Percentiles rank a stretch among this genome's conserved stretches.
Evolutionary conservation across 2,329 filamentous ascomycete species (phyloP).

Genomic region (Cylindrodendrum hubeiense): DNA sequence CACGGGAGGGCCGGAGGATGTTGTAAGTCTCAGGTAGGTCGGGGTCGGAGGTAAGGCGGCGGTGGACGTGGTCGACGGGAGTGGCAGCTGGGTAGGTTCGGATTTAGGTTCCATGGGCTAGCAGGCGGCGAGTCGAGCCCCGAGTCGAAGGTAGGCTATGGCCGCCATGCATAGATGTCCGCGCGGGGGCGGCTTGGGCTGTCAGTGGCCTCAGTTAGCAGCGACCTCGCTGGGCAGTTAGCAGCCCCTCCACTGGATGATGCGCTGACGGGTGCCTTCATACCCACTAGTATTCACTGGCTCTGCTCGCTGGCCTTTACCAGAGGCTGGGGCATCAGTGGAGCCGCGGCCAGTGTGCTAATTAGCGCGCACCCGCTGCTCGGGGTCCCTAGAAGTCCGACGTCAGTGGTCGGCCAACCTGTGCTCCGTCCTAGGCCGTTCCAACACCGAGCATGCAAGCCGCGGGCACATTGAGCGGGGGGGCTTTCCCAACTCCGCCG

Average conservation of each 20-base stretch:
- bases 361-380: conserved; percentile 5
- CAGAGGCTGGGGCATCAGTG: conserved; percentile 3
- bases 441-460: background rate
- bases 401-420: conserved; percentile 10
- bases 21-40: conserved; percentile 24
- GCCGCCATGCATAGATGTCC: background rate
- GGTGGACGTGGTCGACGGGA: conserved; percentile 1
- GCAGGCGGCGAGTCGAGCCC: background rate
- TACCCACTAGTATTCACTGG: conserved; percentile 34
- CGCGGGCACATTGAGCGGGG: conserved; percentile 19
- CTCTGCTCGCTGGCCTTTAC: conserved; percentile 2
- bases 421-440: background rate
- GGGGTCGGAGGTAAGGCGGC: conserved; percentile 19
- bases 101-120: background rate
- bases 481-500: background rate
- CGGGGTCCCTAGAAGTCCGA: background rate
- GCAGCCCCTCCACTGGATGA: conserved; percentile 6
- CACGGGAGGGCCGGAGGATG: conserved; percentile 27
- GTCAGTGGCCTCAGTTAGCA: background rate
- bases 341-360: conserved; percentile 5
- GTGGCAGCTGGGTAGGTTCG: background rate
- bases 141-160: background rate
- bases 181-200: background rate
- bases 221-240: background rate
- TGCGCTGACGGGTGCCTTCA: conserved; percentile 21